Percentiles rank a stretch among this genome's conserved stretches.
Conservation (phyloP, 2,329 filamentous ascomycete species). For the Xylaria sp. region DNA sequence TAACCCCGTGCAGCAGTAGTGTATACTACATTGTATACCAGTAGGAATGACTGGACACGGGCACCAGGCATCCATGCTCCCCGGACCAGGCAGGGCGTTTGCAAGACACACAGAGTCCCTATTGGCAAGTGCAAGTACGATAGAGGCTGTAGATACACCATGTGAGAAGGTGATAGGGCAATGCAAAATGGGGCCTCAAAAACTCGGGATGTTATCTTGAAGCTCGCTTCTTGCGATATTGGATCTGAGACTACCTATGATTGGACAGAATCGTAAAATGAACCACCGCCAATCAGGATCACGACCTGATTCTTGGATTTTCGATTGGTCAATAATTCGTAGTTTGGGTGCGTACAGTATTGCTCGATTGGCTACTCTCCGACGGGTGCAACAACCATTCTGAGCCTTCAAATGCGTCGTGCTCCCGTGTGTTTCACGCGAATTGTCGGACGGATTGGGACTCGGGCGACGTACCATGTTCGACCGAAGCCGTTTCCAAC, state of each 20-base stretch:
- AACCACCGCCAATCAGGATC: constrained; percentile 46
- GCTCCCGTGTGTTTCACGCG: constrained; percentile 42
- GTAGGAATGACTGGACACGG: neutral
- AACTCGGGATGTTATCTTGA: constrained; percentile 14
- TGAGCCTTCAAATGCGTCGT: constrained; percentile 39
- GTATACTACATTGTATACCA: constrained; percentile 2
- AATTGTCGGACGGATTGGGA: constrained; percentile 24
- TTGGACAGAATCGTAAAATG: constrained; percentile 32
- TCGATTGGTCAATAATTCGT: constrained; percentile 43
- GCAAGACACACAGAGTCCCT: constrained; percentile 41
- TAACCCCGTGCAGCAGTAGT: constrained; percentile 43
- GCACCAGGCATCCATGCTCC: constrained; percentile 37
- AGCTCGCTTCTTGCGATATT: constrained; percentile 12
- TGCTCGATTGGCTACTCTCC: constrained; percentile 23
- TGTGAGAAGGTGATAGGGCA: constrained; percentile 42
- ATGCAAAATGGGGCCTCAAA: constrained; percentile 22
- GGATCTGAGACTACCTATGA: constrained; percentile 6
- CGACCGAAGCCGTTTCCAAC: constrained; percentile 36
- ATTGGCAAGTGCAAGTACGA: constrained; percentile 32
- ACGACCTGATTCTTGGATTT: constrained; percentile 35
- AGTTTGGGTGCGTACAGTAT: constrained; percentile 13
- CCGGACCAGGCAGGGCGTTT: constrained; percentile 31
- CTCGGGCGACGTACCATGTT: constrained; percentile 39
- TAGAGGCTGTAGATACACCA: constrained; percentile 31
- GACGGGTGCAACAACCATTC: constrained; percentile 38